Base-by-base conservation (phyloP, 805 yeast species). In the Candida dendrica region DNA sequence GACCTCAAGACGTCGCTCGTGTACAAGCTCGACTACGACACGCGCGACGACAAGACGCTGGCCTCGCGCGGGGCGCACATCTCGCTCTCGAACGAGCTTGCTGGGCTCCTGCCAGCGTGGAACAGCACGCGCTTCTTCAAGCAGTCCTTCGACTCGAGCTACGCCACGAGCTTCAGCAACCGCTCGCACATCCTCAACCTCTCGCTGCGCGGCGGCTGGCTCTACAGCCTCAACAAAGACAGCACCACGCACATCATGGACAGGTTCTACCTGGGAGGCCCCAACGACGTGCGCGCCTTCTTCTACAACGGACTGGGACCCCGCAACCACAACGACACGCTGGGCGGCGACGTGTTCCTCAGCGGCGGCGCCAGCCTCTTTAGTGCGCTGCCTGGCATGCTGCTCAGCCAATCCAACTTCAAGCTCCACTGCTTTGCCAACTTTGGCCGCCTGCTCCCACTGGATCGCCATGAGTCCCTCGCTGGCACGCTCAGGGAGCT, bases 181-280 rank as follows among this genome's bases (percentile, higher is more conserved):
- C 64, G 69, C 39, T 49, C 50, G 36, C 44, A 77, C 34, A 78
- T 86, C 4, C 47, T 80, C 26, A 74, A 74, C 38, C 48, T 74
- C 2, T 63, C 75, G 2, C 52, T 70, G 4, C 72, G 72, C 36
- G 64, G 74, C 33, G 96, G 95, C 4, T 67, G 69, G 42, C 65
- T 86, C 24, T 62, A 66, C 43, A 66, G 75, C 42, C 55, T 72
- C 20, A 52, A 51, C 18, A 50, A 41, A 45, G n/a, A n/a, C n/a
- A n/a, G n/a, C n/a, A 53, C 46, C 42, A 46, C 71, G 2, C 90
- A 84, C 53, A 55, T 81, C 26, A 73, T 81, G 56, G 98, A 91
- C 60, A 74, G 85, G 48, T 91, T 90, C 58, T 86, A 81, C 54
- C 68, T 85, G 36, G 95, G 96, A 15, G 96, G 96, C 0, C 75